phyloP scores from a whole-genome alignment of 805 yeast species.

The Candida golubevii region DNA sequence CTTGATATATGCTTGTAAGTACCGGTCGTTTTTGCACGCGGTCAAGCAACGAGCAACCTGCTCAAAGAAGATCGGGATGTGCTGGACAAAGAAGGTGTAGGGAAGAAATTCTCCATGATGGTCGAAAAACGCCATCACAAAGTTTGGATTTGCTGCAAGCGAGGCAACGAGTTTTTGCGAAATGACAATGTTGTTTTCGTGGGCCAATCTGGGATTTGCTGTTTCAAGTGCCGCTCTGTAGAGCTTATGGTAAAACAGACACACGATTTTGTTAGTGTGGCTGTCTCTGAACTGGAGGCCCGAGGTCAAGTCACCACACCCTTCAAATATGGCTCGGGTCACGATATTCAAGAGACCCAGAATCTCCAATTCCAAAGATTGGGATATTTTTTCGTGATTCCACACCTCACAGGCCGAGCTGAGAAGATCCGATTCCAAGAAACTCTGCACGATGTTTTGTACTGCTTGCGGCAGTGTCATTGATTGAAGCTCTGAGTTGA shows the following conservation, averaged over 20 bases:
- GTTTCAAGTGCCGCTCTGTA: constrained; percentile 3
- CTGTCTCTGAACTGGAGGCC: constrained; percentile 10
- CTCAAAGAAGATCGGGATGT: constrained; percentile 2
- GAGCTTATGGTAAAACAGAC: constrained; percentile 9
- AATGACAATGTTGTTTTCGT: constrained; percentile 3
- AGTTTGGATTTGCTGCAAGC: constrained; percentile 3
- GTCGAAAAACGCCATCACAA: constrained; percentile 8
- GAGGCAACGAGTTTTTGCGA: constrained; percentile 6
- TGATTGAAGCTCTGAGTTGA: constrained; percentile 11
- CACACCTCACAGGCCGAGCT: constrained; percentile 11
- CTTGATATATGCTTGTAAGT: constrained; percentile 3
- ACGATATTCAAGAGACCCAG: constrained; percentile 10
- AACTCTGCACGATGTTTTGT: constrained; percentile 9
- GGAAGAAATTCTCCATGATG: constrained; percentile 7
- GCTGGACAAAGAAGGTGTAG: constrained; percentile 5
- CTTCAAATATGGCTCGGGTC: constrained; percentile 9
- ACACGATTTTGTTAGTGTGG: constrained; percentile 7
- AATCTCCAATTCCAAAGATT: constrained; percentile 3
- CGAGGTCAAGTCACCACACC: constrained; percentile 6
- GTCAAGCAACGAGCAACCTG: constrained; percentile 7
- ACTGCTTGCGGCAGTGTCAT: constrained; percentile 6
- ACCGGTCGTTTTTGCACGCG: constrained; percentile 5
- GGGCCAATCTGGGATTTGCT: constrained; percentile 1
- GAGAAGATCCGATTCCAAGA: constrained; percentile 12
- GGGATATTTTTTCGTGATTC: constrained; percentile 6